Percentiles rank a stretch among this genome's conserved stretches.
Evolutionary conservation across 1,284 basidiomycete species (phyloP).

Genomic region (Sporisorium exsertum): DNA sequence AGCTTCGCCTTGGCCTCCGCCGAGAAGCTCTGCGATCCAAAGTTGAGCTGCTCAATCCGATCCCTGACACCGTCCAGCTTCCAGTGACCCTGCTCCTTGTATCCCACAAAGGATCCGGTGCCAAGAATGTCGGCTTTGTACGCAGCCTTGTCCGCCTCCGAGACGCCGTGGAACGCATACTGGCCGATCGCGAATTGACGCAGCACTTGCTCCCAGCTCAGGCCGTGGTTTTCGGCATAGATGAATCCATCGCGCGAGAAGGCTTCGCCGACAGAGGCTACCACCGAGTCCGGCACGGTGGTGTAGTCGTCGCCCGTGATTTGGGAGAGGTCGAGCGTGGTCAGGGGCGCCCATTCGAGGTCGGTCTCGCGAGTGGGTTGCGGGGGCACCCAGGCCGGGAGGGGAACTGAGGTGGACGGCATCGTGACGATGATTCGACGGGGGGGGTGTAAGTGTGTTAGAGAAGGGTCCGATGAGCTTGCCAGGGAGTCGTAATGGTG

Average conservation of each 20-base stretch:
- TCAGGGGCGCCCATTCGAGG: constrained; percentile 66
- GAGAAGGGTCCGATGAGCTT: background rate
- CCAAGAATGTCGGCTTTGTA: constrained; percentile 64
- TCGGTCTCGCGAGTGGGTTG: constrained; percentile 53
- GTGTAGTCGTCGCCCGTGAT: constrained; percentile 62
- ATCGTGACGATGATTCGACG: constrained; percentile 1
- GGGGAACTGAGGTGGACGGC: constrained; percentile 10
- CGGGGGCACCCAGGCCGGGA: constrained; percentile 63
- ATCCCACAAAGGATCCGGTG: constrained; percentile 68
- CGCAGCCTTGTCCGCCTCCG: constrained; percentile 58
- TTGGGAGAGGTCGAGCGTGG: constrained; percentile 62
- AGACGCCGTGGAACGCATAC: constrained; percentile 62
- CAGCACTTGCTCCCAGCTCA: constrained; percentile 60
- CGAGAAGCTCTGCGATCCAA: constrained; percentile 67
- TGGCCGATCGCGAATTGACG: constrained; percentile 68
- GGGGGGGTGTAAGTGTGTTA: background rate
- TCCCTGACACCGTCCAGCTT: constrained; percentile 68
- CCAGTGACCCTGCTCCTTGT: constrained; percentile 72
- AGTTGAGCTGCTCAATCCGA: constrained; percentile 71
- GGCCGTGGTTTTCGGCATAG: constrained; percentile 67
- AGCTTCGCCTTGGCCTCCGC: constrained; percentile 36
- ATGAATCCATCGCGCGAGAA: constrained; percentile 65
- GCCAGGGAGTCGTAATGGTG: background rate
- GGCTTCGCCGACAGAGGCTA: constrained; percentile 58
- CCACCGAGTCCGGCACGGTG: constrained; percentile 55